phyloP scores from a whole-genome alignment of 805 yeast genomes.

The Wickerhamiella cacticola region DNA sequence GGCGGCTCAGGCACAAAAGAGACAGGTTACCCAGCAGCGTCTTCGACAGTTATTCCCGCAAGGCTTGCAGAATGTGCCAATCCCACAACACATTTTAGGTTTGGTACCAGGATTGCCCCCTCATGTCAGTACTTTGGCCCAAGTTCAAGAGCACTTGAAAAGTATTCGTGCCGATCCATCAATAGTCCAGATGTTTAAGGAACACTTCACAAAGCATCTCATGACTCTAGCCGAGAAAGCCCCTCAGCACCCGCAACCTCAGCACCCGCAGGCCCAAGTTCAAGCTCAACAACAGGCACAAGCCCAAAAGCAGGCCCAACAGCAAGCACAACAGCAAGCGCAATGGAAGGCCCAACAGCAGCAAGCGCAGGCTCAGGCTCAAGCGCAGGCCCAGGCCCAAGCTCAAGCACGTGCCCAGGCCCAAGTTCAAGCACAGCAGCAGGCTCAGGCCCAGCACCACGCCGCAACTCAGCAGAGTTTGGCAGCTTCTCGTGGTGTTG shows the following conservation, averaged over 20 bases:
- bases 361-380: constrained; percentile 18
- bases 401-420: constrained; percentile 19
- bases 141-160: constrained; percentile 17
- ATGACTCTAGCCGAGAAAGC: constrained; percentile 26
- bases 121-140: constrained; percentile 18
- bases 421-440: constrained; percentile 18
- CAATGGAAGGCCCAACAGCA: constrained; percentile 9
- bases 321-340: constrained; percentile 23
- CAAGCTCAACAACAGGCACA: constrained; percentile 22
- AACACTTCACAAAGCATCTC: constrained; percentile 23
- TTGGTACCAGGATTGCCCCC: constrained; percentile 23
- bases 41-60: constrained; percentile 13
- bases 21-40: constrained; percentile 11
- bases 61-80: constrained; percentile 9
- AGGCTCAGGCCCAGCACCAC: constrained; percentile 13
- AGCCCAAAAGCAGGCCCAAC: constrained; percentile 20
- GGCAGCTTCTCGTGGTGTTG: not conserved
- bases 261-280: constrained; percentile 17
- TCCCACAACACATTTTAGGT: constrained; percentile 18
- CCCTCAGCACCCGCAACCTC: constrained; percentile 20
- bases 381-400: constrained; percentile 20
- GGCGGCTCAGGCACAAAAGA: constrained; percentile 11
- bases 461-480: constrained; percentile 12
- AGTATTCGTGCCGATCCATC: constrained; percentile 22
- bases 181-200: constrained; percentile 24